Conservation (phyloP, 1,284 basidiomycete species). For the Ustilago sp. region DNA sequence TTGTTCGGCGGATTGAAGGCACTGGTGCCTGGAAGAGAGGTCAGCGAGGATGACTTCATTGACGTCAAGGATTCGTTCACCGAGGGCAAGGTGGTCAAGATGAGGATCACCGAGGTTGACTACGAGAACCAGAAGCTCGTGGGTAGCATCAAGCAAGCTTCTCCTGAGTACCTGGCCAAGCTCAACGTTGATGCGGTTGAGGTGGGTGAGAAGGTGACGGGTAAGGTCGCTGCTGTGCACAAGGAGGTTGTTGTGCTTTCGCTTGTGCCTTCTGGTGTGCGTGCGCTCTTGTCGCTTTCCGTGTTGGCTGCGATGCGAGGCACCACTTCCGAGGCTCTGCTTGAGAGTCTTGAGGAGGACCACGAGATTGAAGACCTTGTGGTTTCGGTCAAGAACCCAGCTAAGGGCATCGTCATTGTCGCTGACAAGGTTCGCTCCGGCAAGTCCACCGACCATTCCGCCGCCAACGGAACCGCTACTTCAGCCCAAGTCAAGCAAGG, state of each 20-base stretch:
- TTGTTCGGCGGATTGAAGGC: constrained; percentile 87
- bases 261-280: constrained; percentile 74
- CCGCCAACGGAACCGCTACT: constrained; percentile 8
- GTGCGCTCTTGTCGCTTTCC: constrained; percentile 85
- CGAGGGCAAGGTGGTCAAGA: constrained; percentile 80
- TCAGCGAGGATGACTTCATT: constrained; percentile 49
- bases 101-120: constrained; percentile 83
- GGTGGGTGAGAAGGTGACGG: constrained; percentile 64
- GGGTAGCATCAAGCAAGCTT: constrained; percentile 87
- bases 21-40: constrained; percentile 74
- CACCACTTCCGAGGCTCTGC: constrained; percentile 79
- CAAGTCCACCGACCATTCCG: constrained; percentile 8
- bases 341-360: constrained; percentile 77
- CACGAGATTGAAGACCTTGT: constrained; percentile 82
- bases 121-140: constrained; percentile 77
- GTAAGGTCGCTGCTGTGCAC: constrained; percentile 61
- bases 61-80: constrained; percentile 77
- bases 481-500: constrained; percentile 39
- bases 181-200: constrained; percentile 64
- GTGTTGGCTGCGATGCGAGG: constrained; percentile 86
- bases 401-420: constrained; percentile 83
- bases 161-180: constrained; percentile 56
- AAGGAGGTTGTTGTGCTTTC: constrained; percentile 65
- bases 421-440: constrained; percentile 46
- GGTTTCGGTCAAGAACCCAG: constrained; percentile 88